These are phyloP conservation scores for Tylopilus rubrobrunneus DNA, from an alignment of 768 basidiomycete genomes.

Conservation along the genomic window DNA sequence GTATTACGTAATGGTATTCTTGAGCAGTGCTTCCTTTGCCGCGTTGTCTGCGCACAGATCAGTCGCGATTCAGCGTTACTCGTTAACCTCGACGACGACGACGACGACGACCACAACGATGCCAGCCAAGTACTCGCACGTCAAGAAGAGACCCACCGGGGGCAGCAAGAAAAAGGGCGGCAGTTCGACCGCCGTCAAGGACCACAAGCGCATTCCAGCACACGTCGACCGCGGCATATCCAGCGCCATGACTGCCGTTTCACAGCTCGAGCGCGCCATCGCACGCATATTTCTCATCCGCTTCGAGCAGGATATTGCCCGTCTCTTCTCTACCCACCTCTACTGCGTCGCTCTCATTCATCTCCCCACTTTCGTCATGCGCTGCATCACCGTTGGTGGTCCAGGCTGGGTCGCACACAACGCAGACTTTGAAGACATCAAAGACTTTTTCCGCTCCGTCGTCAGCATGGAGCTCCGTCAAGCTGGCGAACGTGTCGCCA, in stretches of 20 bases:
- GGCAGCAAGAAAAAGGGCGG: conserved; percentile 43
- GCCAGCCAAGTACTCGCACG: conserved; percentile 73
- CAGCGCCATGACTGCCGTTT: conserved; percentile 56
- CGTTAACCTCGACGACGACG: conserved; percentile 18
- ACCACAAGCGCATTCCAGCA: conserved; percentile 38
- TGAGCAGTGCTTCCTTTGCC: background rate
- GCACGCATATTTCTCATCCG: conserved; percentile 64
- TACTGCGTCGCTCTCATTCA: conserved; percentile 62
- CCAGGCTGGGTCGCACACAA: conserved; percentile 70
- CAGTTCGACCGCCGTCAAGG: conserved; percentile 27
- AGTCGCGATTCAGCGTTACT: background rate
- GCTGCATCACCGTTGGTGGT: conserved; percentile 56
- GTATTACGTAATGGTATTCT: conserved; percentile 19
- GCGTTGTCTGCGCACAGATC: conserved; percentile 18
- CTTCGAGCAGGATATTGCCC: conserved; percentile 71
- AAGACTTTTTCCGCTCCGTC: conserved; percentile 66
- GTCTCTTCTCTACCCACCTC: conserved; percentile 68
- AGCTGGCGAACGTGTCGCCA: conserved; percentile 73
- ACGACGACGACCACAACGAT: conserved; percentile 30
- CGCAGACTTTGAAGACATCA: conserved; percentile 64
- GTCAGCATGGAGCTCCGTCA: conserved; percentile 77
- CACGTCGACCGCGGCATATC: conserved; percentile 54
- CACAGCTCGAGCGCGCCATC: conserved; percentile 65
- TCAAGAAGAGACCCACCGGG: conserved; percentile 58
- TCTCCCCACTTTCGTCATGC: conserved; percentile 65